A percentile compares a stretch with the other conserved stretches of the same genome.
phyloP scores from a whole-genome alignment of 371 early-diverging fungal species.

The Blakeslea trispora region DNA sequence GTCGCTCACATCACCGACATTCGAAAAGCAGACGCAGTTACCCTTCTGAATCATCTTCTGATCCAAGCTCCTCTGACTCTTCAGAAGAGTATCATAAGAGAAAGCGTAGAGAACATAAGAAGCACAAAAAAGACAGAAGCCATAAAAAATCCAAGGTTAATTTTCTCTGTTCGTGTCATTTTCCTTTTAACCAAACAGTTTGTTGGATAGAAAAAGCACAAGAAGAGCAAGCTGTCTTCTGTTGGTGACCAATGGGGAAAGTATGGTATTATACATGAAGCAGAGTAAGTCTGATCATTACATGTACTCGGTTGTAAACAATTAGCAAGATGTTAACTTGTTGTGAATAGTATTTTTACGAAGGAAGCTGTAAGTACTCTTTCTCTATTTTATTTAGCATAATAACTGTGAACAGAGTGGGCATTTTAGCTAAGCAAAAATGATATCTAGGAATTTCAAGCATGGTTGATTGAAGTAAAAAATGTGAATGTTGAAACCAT shows the following conservation, averaged over 20 bases:
- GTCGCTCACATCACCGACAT: conserved; percentile 1
- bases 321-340: background rate
- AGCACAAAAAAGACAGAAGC: conserved; percentile 44
- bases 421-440: background rate
- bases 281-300: conserved; percentile 37
- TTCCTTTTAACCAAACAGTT: background rate
- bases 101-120: conserved; percentile 27
- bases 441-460: conserved; percentile 62
- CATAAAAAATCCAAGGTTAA: conserved; percentile 36
- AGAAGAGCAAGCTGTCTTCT: conserved; percentile 26
- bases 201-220: conserved; percentile 36
- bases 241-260: conserved; percentile 52
- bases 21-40: background rate
- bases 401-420: no score
- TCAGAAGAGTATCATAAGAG: background rate
- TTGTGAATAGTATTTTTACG: conserved; percentile 46
- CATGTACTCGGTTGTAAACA: background rate
- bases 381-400: background rate
- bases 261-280: conserved; percentile 61
- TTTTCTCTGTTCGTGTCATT: background rate
- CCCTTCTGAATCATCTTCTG: conserved; percentile 4
- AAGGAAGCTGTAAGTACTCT: conserved; percentile 51
- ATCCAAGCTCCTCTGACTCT: background rate
- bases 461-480: conserved; percentile 77
- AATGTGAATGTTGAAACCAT: conserved; percentile 59